phyloP scores from a whole-genome alignment of 169 alveolate genomes.

The Eimeria sp. region DNA sequence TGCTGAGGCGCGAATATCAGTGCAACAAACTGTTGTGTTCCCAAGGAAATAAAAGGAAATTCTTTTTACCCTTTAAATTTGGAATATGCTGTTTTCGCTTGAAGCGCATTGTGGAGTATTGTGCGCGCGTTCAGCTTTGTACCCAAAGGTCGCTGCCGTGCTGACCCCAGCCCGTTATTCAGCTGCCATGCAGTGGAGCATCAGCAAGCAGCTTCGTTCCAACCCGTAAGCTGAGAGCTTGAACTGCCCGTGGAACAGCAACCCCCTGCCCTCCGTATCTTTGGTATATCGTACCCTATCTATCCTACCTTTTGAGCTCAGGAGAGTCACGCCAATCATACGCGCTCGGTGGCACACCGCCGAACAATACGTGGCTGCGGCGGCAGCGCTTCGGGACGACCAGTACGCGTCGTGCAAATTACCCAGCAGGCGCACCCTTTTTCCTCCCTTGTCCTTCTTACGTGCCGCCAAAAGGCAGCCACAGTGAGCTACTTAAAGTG shows the following conservation, averaged over 20 bases:
- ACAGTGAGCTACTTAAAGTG: neutral
- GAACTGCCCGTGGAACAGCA: no score
- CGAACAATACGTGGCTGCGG: conserved; percentile 74
- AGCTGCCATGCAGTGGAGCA: conserved; percentile 11
- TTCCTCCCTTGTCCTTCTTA: neutral
- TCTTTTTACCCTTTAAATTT: neutral
- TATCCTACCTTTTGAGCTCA: neutral
- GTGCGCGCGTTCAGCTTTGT: conserved; percentile 29
- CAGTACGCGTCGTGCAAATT: conserved; percentile 1
- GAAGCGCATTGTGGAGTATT: neutral
- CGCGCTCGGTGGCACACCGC: conserved; percentile 80
- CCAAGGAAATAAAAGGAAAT: neutral
- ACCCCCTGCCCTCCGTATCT: neutral
- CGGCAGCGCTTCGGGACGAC: conserved; percentile 70
- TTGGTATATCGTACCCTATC: neutral
- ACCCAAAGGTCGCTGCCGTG: conserved; percentile 10
- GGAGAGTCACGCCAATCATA: conserved; percentile 73
- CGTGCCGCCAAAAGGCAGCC: neutral
- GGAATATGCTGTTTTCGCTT: neutral
- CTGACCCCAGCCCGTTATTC: conserved; percentile 57
- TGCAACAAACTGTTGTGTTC: neutral
- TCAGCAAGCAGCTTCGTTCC: neutral
- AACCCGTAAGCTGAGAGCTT: conserved; percentile 38
- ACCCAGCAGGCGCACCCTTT: neutral
- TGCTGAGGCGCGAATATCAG: neutral